These are phyloP conservation scores for Sugiyamaella boreocaroliniensis DNA, from an alignment of 805 yeast species.

Conservation along the genomic window DNA sequence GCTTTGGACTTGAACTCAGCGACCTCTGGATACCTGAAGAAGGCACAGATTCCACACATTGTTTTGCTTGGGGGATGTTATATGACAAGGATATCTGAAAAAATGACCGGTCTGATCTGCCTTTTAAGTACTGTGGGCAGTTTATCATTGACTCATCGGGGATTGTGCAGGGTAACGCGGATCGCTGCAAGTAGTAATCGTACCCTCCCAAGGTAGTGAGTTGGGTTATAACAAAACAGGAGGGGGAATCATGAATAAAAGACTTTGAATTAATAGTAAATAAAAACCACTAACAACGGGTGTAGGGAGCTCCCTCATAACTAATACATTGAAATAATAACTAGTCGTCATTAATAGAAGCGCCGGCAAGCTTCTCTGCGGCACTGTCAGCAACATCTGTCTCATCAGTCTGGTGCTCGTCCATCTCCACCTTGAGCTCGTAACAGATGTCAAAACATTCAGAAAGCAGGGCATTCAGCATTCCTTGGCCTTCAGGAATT, in stretches of 20 bases:
- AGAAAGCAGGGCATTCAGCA: slow-evolving; percentile 81
- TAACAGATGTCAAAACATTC: slow-evolving; percentile 92
- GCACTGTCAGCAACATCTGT: neutral
- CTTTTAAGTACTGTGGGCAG: neutral
- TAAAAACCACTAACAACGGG: no score
- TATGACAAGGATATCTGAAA: no score
- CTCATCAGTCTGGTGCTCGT: slow-evolving; percentile 43
- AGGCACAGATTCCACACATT: slow-evolving; percentile 99
- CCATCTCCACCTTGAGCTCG: slow-evolving; percentile 81
- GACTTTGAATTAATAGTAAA: neutral
- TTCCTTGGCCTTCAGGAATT: slow-evolving; percentile 97
- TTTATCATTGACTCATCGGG: neutral
- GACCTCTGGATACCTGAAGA: slow-evolving; percentile 73
- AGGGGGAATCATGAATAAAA: neutral
- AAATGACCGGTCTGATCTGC: neutral
- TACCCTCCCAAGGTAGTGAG: no score
- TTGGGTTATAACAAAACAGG: neutral
- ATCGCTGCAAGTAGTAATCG: neutral
- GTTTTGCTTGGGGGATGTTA: neutral
- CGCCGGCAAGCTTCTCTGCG: neutral
- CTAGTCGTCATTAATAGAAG: neutral
- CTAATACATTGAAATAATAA: neutral
- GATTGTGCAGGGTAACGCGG: neutral
- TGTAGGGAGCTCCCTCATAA: neutral
- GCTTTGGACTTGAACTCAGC: slow-evolving; percentile 81